Percentiles rank a stretch among this genome's conserved stretches.
phyloP scores from a whole-genome alignment of 768 basidiomycete genomes.

The Saitozyma sp. region DNA sequence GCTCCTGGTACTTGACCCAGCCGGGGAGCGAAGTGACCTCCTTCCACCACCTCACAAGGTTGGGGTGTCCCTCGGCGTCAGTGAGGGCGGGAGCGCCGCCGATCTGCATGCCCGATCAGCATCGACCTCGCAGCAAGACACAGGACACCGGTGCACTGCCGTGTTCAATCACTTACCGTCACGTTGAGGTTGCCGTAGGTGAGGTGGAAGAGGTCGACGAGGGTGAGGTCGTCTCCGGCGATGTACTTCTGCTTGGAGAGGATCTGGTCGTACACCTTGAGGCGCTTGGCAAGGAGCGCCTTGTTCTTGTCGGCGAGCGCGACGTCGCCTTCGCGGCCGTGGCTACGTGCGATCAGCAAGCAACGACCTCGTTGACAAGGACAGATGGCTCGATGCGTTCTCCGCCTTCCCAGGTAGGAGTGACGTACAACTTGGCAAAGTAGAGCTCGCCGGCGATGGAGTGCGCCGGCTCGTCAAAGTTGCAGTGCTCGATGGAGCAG shows the following conservation, averaged over 20 bases:
- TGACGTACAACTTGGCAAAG: constrained; percentile 56
- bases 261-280: constrained; percentile 61
- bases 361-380: neutral
- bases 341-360: neutral
- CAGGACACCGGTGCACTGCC: neutral
- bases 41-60: constrained; percentile 30
- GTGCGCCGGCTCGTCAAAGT: constrained; percentile 60
- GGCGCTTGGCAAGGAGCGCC: constrained; percentile 51
- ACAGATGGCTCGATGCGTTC: neutral
- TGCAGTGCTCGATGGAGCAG: constrained; percentile 58
- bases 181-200: constrained; percentile 53
- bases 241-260: constrained; percentile 61
- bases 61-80: constrained; percentile 20
- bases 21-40: constrained; percentile 11
- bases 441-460: constrained; percentile 58
- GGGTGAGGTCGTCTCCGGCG: constrained; percentile 58
- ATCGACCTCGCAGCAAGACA: neutral
- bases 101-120: constrained; percentile 7
- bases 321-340: constrained; percentile 9
- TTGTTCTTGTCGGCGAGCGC: constrained; percentile 44
- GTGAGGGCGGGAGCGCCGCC: constrained; percentile 17
- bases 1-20: constrained; percentile 13
- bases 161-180: neutral
- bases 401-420: neutral
- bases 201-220: constrained; percentile 65